phyloP scores from a whole-genome alignment of 805 yeast genomes.

The Monosporozyma unispora region DNA sequence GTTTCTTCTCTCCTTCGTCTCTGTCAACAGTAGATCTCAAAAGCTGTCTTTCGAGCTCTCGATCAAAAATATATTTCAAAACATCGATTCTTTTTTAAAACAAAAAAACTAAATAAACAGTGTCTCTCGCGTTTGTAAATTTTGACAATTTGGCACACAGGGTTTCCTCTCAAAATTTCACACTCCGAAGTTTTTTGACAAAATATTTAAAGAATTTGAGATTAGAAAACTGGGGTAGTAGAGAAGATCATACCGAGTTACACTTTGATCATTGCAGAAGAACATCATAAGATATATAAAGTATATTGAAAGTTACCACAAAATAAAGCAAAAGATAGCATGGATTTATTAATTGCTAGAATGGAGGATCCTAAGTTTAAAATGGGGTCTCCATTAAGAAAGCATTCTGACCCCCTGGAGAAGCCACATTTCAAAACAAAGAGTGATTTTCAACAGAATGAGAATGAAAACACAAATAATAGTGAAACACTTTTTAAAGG shows the following conservation, averaged over 20 bases:
- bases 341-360: slow-evolving; percentile 9
- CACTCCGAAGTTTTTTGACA: too few species aligned
- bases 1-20: too few species aligned
- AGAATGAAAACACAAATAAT: background rate
- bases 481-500: background rate
- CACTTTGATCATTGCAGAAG: too few species aligned
- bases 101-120: background rate
- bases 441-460: too few species aligned
- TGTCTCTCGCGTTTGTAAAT: background rate
- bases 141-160: background rate
- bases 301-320: too few species aligned
- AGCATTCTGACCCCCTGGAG: background rate
- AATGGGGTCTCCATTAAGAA: background rate
- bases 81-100: background rate
- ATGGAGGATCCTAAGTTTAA: slow-evolving; percentile 6
- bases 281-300: too few species aligned
- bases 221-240: too few species aligned
- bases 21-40: too few species aligned
- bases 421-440: background rate
- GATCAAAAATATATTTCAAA: background rate
- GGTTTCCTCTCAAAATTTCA: too few species aligned
- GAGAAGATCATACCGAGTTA: too few species aligned
- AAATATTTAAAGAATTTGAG: too few species aligned
- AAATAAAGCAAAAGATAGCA: background rate
- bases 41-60: too few species aligned